Conservation (phyloP, 306 rosid species). For the Castanopsis chinensis region DNA sequence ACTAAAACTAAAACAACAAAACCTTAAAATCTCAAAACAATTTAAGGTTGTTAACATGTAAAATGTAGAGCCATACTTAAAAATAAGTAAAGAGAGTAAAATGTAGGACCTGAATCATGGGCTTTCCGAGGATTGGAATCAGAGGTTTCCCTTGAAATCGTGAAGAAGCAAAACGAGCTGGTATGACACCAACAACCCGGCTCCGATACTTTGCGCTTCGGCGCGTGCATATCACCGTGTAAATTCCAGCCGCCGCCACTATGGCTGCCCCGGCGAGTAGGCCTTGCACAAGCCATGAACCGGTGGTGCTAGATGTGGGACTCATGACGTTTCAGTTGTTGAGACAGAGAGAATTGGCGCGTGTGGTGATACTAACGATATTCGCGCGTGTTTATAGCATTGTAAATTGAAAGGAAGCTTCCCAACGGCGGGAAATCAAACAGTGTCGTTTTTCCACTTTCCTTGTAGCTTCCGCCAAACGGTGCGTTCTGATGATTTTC, state of each 20-base stretch:
- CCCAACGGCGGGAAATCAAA: neutral
- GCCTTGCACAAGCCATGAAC: conserved; percentile 70
- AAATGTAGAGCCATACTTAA: too few relatives aligned
- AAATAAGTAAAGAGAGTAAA: neutral
- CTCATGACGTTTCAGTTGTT: neutral
- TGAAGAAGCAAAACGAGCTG: conserved; percentile 87
- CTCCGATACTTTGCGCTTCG: conserved; percentile 59
- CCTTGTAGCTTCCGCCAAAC: neutral
- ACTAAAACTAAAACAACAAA: too few relatives aligned
- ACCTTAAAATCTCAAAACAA: too few relatives aligned
- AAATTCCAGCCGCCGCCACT: conserved; percentile 72
- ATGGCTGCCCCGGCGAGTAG: conserved; percentile 65
- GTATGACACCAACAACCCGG: conserved; percentile 89
- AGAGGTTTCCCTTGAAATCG: conserved; percentile 87
- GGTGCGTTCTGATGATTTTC: neutral
- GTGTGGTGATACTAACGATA: neutral
- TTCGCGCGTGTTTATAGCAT: neutral
- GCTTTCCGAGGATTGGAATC: conserved; percentile 83
- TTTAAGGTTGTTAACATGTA: too few relatives aligned
- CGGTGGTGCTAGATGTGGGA: conserved; percentile 27
- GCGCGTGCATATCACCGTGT: conserved; percentile 38
- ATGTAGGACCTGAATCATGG: conserved; percentile 84
- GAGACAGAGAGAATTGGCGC: neutral
- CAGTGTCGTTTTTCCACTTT: neutral
- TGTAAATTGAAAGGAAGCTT: neutral